A percentile compares a stretch with the other conserved stretches of the same genome.
These are phyloP conservation scores for Pharus latifolius DNA, from an alignment of 176 grass and related monocot species.

Conservation along the genomic window DNA sequence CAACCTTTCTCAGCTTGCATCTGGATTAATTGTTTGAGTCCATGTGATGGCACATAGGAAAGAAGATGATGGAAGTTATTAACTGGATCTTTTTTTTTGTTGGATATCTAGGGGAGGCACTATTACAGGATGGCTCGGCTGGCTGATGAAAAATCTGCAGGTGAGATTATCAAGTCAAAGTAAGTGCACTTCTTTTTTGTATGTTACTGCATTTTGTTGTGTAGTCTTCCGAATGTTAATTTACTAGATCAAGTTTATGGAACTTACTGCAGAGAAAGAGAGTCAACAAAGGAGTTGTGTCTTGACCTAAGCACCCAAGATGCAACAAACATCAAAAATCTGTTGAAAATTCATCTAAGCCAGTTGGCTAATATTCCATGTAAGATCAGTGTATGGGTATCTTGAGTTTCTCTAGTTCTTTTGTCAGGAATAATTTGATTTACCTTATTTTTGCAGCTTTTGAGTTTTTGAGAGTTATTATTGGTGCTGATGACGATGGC, in stretches of 20 bases:
- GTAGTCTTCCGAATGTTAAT: neutral
- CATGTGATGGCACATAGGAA: neutral
- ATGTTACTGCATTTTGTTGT: neutral
- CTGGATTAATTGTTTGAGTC: neutral
- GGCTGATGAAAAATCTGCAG: constrained; percentile 64
- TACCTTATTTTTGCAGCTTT: constrained; percentile 38
- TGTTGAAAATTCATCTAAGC: constrained; percentile 59
- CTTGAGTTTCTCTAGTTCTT: constrained; percentile 13
- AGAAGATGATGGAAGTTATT: constrained; percentile 6
- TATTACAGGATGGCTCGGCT: constrained; percentile 50
- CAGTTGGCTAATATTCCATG: constrained; percentile 77
- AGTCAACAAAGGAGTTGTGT: constrained; percentile 28
- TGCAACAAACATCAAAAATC: constrained; percentile 48
- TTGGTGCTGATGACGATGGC: constrained; percentile 47
- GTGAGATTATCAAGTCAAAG: constrained; percentile 38
- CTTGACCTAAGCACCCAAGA: constrained; percentile 45
- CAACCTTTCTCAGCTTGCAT: neutral
- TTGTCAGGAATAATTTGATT: constrained; percentile 22
- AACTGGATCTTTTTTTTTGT: constrained; percentile 16
- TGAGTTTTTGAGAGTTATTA: constrained; percentile 50
- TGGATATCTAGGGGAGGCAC: constrained; percentile 54
- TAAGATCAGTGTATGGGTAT: constrained; percentile 31
- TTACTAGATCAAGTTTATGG: neutral
- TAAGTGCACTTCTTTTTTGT: constrained; percentile 7
- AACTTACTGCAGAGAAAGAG: constrained; percentile 44